phyloP scores from a whole-genome alignment of 2,329 filamentous ascomycete species.

The Colletotrichum sp. region DNA sequence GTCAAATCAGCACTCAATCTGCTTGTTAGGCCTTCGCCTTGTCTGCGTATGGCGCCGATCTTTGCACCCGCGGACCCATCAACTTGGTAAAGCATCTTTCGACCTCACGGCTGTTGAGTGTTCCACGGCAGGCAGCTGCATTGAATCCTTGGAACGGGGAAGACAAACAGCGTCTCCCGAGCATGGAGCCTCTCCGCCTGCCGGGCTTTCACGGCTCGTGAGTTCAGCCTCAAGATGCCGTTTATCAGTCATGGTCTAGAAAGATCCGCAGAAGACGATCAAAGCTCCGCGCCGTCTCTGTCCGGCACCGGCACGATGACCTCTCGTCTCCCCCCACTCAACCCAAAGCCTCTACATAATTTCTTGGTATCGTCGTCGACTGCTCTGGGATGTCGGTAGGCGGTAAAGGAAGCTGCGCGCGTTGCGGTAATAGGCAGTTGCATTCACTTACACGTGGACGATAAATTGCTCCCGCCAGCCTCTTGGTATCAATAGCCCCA shows the following conservation, averaged over 20 bases:
- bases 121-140: neutral
- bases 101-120: neutral
- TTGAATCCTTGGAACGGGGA: neutral
- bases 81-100: slow-evolving; percentile 11
- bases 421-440: neutral
- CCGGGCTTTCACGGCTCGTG: neutral
- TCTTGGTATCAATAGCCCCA: slow-evolving; percentile 6
- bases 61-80: neutral
- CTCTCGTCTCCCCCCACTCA: neutral
- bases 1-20: neutral
- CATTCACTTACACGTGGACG: slow-evolving; percentile 14
- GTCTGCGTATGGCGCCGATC: neutral
- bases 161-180: neutral
- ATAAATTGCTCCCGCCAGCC: slow-evolving; percentile 4
- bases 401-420: neutral
- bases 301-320: neutral
- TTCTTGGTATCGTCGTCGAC: neutral
- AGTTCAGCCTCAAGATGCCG: neutral
- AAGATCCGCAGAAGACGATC: neutral
- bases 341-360: neutral
- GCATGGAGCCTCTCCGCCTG: neutral
- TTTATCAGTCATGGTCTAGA: neutral
- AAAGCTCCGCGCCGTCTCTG: slow-evolving; percentile 1
- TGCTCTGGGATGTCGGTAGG: neutral
- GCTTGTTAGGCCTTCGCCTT: neutral